Conservation (phyloP, 2,329 filamentous ascomycete genomes). For the Trichoderma breve region DNA sequence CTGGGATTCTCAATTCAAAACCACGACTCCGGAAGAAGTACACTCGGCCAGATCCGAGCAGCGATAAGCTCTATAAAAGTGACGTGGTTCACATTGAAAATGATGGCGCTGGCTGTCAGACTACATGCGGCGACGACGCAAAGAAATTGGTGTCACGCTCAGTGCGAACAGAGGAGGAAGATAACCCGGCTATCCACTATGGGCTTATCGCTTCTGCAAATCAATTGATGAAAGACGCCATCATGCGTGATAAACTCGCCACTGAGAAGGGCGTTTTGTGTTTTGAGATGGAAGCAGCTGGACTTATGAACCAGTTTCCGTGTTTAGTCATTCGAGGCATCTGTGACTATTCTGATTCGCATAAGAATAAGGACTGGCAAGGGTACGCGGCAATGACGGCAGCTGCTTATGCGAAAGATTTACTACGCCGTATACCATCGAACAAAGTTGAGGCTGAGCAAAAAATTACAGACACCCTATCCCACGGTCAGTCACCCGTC, state of each 20-base stretch:
- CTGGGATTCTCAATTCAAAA: background rate
- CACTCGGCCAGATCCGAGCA: background rate
- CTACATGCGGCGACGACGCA: background rate
- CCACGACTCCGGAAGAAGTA: background rate
- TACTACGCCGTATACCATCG: background rate
- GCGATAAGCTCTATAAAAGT: background rate
- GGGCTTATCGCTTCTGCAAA: background rate
- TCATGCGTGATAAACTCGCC: background rate
- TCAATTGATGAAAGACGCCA: background rate
- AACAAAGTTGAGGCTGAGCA: background rate
- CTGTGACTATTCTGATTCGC: background rate
- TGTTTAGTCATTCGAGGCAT: background rate
- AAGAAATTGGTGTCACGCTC: background rate
- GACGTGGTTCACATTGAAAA: background rate
- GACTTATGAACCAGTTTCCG: background rate
- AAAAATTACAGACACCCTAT: background rate
- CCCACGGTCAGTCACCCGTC: background rate
- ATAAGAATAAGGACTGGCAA: background rate
- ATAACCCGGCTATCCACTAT: background rate
- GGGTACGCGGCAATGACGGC: background rate
- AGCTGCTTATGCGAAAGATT: background rate
- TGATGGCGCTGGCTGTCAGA: background rate
- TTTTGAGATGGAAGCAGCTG: background rate
- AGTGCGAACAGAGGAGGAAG: background rate
- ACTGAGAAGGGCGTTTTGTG: background rate